Evolutionary conservation across 2,329 filamentous ascomycete species (phyloP), one percentile per base, ranked within the genome.

Genomic region (Cucurbitaria berberidis): DNA sequence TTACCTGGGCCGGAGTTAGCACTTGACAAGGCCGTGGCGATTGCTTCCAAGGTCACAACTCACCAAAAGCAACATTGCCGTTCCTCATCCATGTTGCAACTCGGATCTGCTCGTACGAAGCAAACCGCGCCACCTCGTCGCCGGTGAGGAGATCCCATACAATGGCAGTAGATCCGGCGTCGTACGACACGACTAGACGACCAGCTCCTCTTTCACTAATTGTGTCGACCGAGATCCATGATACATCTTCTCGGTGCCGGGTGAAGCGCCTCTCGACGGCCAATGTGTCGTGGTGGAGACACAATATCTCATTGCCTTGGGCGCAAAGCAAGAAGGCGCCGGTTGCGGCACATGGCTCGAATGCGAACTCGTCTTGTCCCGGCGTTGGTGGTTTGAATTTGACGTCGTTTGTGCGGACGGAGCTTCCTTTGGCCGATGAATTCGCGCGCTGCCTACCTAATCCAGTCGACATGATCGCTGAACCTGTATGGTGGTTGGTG

Each of bases 101-200:
- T 19, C 87, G 88, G 59, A 98, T 83, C 62, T 90, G 86, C 69
- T 96, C 91, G 69, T 96, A 97, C 0, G 93, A 95, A 21, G 89
- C 88, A 78, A 98, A 98, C n/a, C 93, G 85, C 34, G 93, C 88
- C 53, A 97, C 84, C 75, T 97, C 92, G 54, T 92, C 87, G 43
- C 95, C 95, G 0, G 91, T 96, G 78, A 96, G 86, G 55, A 97
- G 82, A 76, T 99, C 93, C 95, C 95, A 99, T 7, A 98, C 91
- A 70, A 98, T 96, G 3, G 93, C 91, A 1, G 91, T 96, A 74
- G 93, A 90, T 32, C 91, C 89, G 16, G 85, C 85, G 80, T 99
- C 95, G 69, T 96, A 97, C 78, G 92, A 98, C 57, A 96, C 91
- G 2, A 96, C 92, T 55, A 96, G 78, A 59, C 93, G 84, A 24